Conservation (phyloP, 345 rosid genomes). For the Trapa incisa region DNA sequence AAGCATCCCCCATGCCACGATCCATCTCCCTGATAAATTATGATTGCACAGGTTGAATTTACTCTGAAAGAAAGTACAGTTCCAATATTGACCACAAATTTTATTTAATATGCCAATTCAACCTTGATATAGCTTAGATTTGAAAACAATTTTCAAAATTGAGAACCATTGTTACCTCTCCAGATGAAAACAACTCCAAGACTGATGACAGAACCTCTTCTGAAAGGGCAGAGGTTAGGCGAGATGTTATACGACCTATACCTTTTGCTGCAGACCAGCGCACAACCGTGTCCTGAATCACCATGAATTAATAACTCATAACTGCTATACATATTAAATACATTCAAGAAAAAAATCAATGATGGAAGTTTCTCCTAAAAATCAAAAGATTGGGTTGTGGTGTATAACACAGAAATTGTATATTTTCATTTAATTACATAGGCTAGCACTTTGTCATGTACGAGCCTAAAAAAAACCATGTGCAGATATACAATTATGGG, state of each 20-base stretch:
- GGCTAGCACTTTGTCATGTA: background rate
- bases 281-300: constrained; percentile 80
- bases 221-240: constrained; percentile 62
- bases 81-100: background rate
- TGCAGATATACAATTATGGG: background rate
- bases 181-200: constrained; percentile 77
- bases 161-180: constrained; percentile 46
- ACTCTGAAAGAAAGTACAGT: background rate
- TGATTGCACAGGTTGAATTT: constrained; percentile 14
- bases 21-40: constrained; percentile 77
- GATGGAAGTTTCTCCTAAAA: background rate
- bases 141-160: background rate
- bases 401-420: background rate
- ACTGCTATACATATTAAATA: constrained; percentile 8
- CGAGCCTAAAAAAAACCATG: background rate
- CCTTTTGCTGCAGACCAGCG: constrained; percentile 99
- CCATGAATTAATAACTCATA: constrained; percentile 13
- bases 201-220: constrained; percentile 87
- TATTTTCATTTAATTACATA: background rate
- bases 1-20: constrained; percentile 99
- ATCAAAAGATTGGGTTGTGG: background rate
- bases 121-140: background rate
- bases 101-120: background rate
- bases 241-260: constrained; percentile 78
- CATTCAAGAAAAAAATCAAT: background rate